Evolutionary conservation across 129 eudicot species (phyloP), one percentile per base, ranked within the genome.

Genomic region (Calendula officinalis): DNA sequence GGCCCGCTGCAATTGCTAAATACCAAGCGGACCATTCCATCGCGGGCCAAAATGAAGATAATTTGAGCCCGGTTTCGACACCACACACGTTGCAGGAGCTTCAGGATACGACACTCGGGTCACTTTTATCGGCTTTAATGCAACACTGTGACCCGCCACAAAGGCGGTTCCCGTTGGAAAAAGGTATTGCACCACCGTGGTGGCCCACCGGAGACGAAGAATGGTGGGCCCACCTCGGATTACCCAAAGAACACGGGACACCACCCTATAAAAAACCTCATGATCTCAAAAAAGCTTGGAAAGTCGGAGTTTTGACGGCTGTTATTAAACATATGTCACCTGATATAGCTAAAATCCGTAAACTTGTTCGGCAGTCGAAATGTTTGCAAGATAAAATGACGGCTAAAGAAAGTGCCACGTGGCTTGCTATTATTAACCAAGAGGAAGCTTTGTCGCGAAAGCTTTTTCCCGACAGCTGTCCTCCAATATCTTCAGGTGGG

Each of bases 211-310:
- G 95, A 53, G 73, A 78, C 35, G 95, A 87, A 62, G 85, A 87
- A 32, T 87, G 95, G 95, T 87, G 95, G 91, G 61, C 78, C 17
- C 85, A 75, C 36, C 60, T 80, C 33, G 83, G 87, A 10, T 49
- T 87, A 13, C 90, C 90, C 4, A 75, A 70, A 53, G 90, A 83
- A 44, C 95, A 83, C n/a, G 90, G 85, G 5, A 77, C 85, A 0
- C 95, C 95, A 5, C 95, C 95, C 0, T 87, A 87, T 53, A 87
- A 87, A 78, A 87, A 87, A 66, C 95, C 95, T 56, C 95, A 86
- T 36, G 92, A 85, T 78, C 71, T 85, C 71, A 85, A 84, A 52
- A 84, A 84, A 60, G 91, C 86, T 0, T 84, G 94, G 94, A 86
- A 86, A 65, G 86, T 83, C 49, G 74, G 95, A 3, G 95, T 86